Base-by-base conservation (phyloP, 2,329 filamentous ascomycete genomes). In the Escovopsis sp. region DNA sequence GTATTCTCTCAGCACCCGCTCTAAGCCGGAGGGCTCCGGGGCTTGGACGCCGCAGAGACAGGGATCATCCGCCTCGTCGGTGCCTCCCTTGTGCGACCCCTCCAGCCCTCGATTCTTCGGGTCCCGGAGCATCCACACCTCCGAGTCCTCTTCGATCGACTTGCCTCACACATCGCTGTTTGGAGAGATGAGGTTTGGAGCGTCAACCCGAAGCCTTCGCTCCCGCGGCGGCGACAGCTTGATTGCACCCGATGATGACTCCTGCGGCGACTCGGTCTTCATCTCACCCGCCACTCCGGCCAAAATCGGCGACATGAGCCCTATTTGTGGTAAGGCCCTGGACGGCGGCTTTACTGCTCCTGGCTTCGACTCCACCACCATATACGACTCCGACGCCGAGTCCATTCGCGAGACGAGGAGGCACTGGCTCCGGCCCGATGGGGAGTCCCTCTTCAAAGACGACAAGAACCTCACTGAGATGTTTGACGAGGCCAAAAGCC, bases 381-480 rank as follows among this genome's bases (percentile, higher is more conserved):
- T 42, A 1, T 45, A 49, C 30, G 43, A 42, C 33, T 50, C 50
- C 0, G 63, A 66, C 40, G 57, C 56, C 12, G 62, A 64, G 12
- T 61, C 58, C 0, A 53, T 64, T 8, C 52, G 48, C 10, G 50
- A 30, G 36, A 51, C 26, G 49, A 12, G 36, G 8, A 34, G 30
- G 18, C 36, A 15, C 5, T 23, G 23, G 23, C 26, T 18, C 3
- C 52, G 49, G 9, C 55, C 55, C 11, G 56, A 56, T 18, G 63
- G 64, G 36, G 60, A 65, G 38, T 55, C 58, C 4, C 52, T 66
- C 0, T 47, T 66, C 0, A 65, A 66, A 45, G 53, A 52, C 10
- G 55, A 61, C 9, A 42, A 37, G 0, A 54, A 61, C 41, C 51
- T 68, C 1, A 65, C 53, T 4, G 52, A 53, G n/a, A 43, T 56